Percentiles rank a stretch among this genome's conserved stretches.
Conservation (phyloP, 495 filamentous ascomycete species). For the Alectoria sarmentosa region DNA sequence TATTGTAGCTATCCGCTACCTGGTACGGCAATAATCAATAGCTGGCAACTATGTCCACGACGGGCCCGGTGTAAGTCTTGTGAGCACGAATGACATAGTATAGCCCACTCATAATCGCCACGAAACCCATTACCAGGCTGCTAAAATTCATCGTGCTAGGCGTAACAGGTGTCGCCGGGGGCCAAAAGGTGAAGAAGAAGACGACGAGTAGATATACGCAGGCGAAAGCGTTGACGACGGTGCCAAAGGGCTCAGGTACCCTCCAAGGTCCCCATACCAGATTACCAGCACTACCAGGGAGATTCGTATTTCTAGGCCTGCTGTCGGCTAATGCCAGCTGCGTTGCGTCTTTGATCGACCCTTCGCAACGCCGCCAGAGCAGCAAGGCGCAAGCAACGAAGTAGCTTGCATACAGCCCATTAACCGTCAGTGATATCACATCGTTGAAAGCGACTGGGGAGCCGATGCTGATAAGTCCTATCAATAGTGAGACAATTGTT, state of each 20-base stretch:
- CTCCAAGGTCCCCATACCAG: constrained; percentile 28
- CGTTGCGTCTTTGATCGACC: too few relatives aligned
- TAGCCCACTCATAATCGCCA: constrained; percentile 18
- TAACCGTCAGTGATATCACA: constrained; percentile 36
- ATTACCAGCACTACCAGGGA: constrained; percentile 12
- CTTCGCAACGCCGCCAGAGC: constrained; percentile 12
- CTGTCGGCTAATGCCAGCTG: too few relatives aligned
- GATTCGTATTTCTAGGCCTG: too few relatives aligned
- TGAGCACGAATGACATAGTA: constrained; percentile 8
- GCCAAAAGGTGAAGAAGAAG: constrained; percentile 31
- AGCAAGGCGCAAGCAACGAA: constrained; percentile 27
- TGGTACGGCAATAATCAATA: too few relatives aligned
- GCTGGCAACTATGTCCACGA: constrained; percentile 1
- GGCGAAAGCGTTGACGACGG: constrained; percentile 28
- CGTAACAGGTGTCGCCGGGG: constrained; percentile 25
- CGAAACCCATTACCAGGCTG: constrained; percentile 28
- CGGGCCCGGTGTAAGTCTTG: constrained; percentile 3
- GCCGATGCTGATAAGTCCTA: constrained; percentile 43
- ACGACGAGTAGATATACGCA: constrained; percentile 27
- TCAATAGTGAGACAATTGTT: constrained; percentile 34
- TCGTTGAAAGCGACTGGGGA: constrained; percentile 42
- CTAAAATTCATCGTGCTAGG: constrained; percentile 33
- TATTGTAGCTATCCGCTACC: too few relatives aligned
- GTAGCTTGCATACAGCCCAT: constrained; percentile 33
- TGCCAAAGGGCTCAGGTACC: constrained; percentile 20